These are phyloP conservation scores for Logfia minima DNA, from an alignment of 129 eudicot species.

Conservation along the genomic window DNA sequence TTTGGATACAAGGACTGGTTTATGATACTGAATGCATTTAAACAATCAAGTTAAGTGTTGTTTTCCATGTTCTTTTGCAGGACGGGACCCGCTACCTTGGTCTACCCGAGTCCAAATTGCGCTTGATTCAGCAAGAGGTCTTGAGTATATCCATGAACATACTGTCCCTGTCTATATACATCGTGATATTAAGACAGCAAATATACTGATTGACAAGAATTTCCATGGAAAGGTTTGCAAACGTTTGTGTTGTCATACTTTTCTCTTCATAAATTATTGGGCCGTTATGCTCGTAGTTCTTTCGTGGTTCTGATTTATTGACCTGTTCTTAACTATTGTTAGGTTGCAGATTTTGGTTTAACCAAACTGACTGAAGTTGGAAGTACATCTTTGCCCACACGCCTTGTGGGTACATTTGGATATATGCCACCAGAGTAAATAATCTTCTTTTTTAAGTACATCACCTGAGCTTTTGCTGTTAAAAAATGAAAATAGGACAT, in stretches of 20 bases:
- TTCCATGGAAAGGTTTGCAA: constrained; percentile 73
- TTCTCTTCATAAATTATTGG: neutral
- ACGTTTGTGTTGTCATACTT: neutral
- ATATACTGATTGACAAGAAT: constrained; percentile 88
- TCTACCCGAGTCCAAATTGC: constrained; percentile 89
- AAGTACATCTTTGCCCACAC: constrained; percentile 67
- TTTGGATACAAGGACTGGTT: constrained; percentile 11
- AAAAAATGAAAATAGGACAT: neutral
- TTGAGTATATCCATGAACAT: constrained; percentile 94
- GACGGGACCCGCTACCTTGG: constrained; percentile 75
- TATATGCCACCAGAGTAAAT: constrained; percentile 99
- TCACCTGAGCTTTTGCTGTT: neutral
- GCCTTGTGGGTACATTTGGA: constrained; percentile 97
- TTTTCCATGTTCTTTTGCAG: constrained; percentile 37
- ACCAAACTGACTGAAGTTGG: constrained; percentile 90
- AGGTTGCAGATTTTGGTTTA: constrained; percentile 99
- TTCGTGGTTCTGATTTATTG: constrained; percentile 16
- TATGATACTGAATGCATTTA: neutral
- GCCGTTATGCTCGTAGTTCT: constrained; percentile 1
- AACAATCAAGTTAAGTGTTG: constrained; percentile 1
- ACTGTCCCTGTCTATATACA: constrained; percentile 95
- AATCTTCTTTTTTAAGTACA: constrained; percentile 20
- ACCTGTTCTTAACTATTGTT: constrained; percentile 15
- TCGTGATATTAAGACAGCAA: constrained; percentile 96
- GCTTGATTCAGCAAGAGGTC: constrained; percentile 95